These are phyloP conservation scores for Parastagonospora nodorum DNA, from an alignment of 2,329 filamentous ascomycete species.

Conservation along the genomic window DNA sequence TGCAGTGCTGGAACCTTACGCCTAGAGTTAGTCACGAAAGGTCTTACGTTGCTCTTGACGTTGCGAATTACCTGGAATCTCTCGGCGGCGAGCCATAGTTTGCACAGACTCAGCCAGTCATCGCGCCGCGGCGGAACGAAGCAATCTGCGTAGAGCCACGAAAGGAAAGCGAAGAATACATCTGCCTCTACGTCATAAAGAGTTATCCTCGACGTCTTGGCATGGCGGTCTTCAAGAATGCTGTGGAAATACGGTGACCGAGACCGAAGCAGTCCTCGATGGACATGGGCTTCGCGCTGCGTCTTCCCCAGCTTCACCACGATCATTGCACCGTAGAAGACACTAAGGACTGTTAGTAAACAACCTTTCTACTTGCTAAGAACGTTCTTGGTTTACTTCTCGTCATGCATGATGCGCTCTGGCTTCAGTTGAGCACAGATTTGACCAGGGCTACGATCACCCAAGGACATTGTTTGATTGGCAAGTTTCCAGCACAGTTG, in stretches of 20 bases:
- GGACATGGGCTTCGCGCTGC: background rate
- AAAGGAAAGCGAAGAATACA: background rate
- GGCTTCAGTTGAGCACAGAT: too few species aligned
- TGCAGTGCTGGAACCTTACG: background rate
- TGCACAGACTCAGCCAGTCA: slow-evolving; percentile 3
- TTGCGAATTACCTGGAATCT: background rate
- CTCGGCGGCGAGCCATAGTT: background rate
- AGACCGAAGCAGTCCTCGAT: background rate
- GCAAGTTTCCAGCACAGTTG: too few species aligned
- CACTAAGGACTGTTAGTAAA: background rate
- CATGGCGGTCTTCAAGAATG: background rate
- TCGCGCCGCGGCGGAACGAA: background rate
- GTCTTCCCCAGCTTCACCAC: background rate
- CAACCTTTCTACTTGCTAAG: too few species aligned
- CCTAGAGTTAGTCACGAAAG: background rate
- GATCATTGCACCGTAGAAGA: background rate
- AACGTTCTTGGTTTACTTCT: too few species aligned
- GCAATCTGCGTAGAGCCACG: slow-evolving; percentile 1
- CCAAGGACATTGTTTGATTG: too few species aligned
- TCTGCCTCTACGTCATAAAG: background rate
- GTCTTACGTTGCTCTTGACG: background rate
- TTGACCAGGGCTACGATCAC: too few species aligned
- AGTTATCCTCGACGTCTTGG: background rate
- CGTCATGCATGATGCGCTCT: too few species aligned
- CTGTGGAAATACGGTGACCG: background rate